A percentile compares a stretch with the other conserved stretches of the same genome.
Evolutionary conservation across 352 stramenopile genomes (phyloP).

Genomic region (Thraustotheca clavata): DNA sequence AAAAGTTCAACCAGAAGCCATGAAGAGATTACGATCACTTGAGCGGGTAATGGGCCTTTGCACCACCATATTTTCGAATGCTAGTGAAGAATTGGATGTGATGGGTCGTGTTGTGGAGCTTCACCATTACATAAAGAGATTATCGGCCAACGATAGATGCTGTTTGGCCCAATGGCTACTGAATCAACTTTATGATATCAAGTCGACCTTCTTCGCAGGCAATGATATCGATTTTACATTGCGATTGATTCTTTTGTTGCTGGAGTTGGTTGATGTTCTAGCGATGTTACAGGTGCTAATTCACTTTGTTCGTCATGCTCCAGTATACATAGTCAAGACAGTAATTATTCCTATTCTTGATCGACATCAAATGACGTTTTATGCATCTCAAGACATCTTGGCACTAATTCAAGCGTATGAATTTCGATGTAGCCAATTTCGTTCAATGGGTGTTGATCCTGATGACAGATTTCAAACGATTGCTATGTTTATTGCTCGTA

Average conservation of each 20-base stretch:
- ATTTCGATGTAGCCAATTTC: constrained; percentile 36
- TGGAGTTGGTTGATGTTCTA: constrained; percentile 75
- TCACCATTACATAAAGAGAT: constrained; percentile 76
- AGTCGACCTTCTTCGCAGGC: constrained; percentile 69
- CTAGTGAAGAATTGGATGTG: neutral
- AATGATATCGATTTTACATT: constrained; percentile 81
- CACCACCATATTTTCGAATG: constrained; percentile 59
- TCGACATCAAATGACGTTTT: constrained; percentile 75
- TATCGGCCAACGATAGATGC: constrained; percentile 81
- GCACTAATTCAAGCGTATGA: constrained; percentile 76
- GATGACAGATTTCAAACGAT: constrained; percentile 19
- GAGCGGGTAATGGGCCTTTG: constrained; percentile 73
- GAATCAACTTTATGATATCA: constrained; percentile 66
- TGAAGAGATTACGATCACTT: constrained; percentile 67
- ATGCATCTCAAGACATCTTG: constrained; percentile 68
- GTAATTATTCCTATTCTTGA: constrained; percentile 77
- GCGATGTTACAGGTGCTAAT: constrained; percentile 76
- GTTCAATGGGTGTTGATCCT: neutral
- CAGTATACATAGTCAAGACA: constrained; percentile 73
- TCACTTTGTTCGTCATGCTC: constrained; percentile 62
- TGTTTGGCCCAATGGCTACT: constrained; percentile 76
- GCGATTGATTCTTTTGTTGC: constrained; percentile 61
- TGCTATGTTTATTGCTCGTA: constrained; percentile 18
- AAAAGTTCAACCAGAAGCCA: constrained; percentile 62
- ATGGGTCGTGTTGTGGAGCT: constrained; percentile 68